Conservation (phyloP, 1,284 basidiomycete species). For the Ustilago vetiveriae region DNA sequence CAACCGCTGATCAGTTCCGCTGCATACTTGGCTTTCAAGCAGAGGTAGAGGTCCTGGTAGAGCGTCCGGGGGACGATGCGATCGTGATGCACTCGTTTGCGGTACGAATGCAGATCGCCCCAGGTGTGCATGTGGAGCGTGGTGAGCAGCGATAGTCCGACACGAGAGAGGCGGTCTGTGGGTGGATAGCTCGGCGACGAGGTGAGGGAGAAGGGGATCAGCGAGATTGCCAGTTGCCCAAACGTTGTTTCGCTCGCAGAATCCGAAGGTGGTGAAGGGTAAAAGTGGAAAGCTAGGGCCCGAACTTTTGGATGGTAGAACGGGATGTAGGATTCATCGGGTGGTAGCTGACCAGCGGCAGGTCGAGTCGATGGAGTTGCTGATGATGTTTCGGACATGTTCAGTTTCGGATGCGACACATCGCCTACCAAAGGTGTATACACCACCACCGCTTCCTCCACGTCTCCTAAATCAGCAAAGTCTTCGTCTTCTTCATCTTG, state of each 20-base stretch:
- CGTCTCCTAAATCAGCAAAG: background rate
- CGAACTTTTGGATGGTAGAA: constrained; percentile 65
- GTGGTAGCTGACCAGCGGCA: background rate
- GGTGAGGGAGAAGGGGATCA: constrained; percentile 65
- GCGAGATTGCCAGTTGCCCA: constrained; percentile 71
- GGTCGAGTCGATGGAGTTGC: background rate
- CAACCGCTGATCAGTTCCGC: constrained; percentile 70
- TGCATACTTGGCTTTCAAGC: constrained; percentile 82
- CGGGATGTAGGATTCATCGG: constrained; percentile 41
- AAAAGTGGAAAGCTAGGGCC: constrained; percentile 55
- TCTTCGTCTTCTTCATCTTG: background rate
- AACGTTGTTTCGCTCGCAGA: background rate
- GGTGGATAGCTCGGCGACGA: constrained; percentile 9
- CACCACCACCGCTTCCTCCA: constrained; percentile 32
- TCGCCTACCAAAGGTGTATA: constrained; percentile 38
- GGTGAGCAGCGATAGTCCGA: constrained; percentile 81
- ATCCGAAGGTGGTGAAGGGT: background rate
- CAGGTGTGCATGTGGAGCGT: constrained; percentile 84
- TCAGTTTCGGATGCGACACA: constrained; percentile 21
- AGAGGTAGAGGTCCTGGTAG: constrained; percentile 89
- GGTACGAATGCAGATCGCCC: constrained; percentile 81
- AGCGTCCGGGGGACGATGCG: constrained; percentile 77
- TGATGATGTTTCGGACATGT: background rate
- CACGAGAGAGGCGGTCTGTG: constrained; percentile 78
- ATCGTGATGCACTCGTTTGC: constrained; percentile 87